phyloP scores from a whole-genome alignment of 371 early-diverging fungal species.

The Rhizopus microsporus region DNA sequence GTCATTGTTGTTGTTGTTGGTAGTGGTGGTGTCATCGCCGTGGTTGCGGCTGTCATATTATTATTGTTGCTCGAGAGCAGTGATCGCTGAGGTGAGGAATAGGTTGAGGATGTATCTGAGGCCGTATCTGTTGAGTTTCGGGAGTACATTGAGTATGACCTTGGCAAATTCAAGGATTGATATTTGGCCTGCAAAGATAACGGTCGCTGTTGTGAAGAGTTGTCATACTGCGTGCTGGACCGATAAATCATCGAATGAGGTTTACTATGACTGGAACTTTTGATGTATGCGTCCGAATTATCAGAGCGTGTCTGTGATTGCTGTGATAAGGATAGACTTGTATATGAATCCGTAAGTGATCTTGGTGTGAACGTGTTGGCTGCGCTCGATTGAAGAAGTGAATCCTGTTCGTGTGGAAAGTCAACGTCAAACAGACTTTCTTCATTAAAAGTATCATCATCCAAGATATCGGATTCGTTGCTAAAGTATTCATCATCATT shows the following conservation, averaged over 20 bases:
- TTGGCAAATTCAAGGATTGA: slow-evolving; percentile 10
- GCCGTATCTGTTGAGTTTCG: slow-evolving; percentile 11
- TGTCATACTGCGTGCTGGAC: background rate
- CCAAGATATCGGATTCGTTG: slow-evolving; percentile 40
- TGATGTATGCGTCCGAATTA: background rate
- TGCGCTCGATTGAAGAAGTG: slow-evolving; percentile 22
- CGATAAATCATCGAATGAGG: slow-evolving; percentile 17
- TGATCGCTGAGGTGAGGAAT: slow-evolving; percentile 5
- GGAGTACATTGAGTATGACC: slow-evolving; percentile 27
- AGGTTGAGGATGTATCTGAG: slow-evolving; percentile 17
- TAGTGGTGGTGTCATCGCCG: slow-evolving; percentile 1
- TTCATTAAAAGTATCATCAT: slow-evolving; percentile 52
- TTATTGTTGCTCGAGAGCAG: background rate
- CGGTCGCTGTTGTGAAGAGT: slow-evolving; percentile 9
- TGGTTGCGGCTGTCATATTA: background rate
- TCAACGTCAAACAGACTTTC: slow-evolving; percentile 56
- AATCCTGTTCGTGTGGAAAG: slow-evolving; percentile 51
- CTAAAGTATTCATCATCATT: slow-evolving; percentile 26
- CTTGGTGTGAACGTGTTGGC: slow-evolving; percentile 3
- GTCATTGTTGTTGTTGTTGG: slow-evolving; percentile 11
- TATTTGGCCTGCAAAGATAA: slow-evolving; percentile 19
- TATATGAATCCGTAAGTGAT: background rate
- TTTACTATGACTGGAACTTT: slow-evolving; percentile 2
- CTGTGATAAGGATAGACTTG: no score
- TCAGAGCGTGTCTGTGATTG: no score